Evolutionary conservation across 139 green algal species (phyloP).

Genomic region (Picochlorum costavermella): DNA sequence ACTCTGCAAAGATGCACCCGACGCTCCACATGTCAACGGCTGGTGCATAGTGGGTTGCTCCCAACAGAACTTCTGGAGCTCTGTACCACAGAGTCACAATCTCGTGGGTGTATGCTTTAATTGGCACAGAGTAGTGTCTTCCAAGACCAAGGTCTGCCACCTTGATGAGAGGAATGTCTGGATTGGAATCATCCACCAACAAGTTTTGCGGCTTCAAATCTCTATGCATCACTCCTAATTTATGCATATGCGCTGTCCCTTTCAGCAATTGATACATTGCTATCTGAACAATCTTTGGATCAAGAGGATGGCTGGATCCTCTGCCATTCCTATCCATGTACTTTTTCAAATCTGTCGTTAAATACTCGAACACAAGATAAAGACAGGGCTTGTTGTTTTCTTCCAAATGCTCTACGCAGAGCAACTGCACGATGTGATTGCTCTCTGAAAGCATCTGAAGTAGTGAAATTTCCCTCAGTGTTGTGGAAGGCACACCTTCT

Average conservation of each 20-base stretch:
- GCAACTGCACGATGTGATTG: conserved; percentile 89
- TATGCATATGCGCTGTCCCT: conserved; percentile 90
- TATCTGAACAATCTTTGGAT: conserved; percentile 64
- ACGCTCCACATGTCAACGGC: conserved; percentile 98
- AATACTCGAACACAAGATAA: conserved; percentile 98
- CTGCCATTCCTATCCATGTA: conserved; percentile 93
- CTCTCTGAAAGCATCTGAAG: conserved; percentile 77
- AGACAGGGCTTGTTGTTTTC: conserved; percentile 92
- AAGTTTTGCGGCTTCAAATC: conserved; percentile 99
- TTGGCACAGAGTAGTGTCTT: conserved; percentile 91
- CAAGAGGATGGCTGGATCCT: conserved; percentile 54
- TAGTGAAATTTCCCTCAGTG: conserved; percentile 92
- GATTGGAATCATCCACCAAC: conserved; percentile 68
- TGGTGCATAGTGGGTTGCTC: conserved; percentile 87
- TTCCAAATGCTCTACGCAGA: conserved; percentile 92
- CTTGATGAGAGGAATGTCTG: conserved; percentile 62
- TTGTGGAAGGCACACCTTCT: conserved; percentile 94
- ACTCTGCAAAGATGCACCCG: conserved; percentile 96
- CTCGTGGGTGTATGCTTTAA: conserved; percentile 98
- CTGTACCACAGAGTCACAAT: conserved; percentile 99
- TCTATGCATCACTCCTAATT: conserved; percentile 92
- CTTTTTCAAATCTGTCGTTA: conserved; percentile 97
- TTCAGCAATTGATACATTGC: conserved; percentile 96
- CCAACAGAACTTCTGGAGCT: conserved; percentile 95
- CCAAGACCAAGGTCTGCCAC: conserved; percentile 96